Evolutionary conservation across 2,329 filamentous ascomycete genomes (phyloP).

Genomic region (Xylaria sp.): DNA sequence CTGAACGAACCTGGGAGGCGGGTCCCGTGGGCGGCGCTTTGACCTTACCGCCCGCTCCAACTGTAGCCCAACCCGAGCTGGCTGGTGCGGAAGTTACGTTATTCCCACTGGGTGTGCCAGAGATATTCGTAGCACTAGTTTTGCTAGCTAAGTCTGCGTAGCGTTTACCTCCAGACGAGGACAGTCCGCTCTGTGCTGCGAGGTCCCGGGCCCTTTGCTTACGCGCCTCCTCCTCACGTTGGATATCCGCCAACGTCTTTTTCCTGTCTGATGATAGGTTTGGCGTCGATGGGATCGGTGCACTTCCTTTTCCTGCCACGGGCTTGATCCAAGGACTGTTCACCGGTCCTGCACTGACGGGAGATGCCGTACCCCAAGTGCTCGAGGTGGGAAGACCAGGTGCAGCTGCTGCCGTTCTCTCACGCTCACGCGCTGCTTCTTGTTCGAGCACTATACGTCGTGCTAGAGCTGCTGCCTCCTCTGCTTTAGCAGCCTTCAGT

Average conservation of each 20-base stretch:
- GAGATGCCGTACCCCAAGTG: constrained; percentile 87
- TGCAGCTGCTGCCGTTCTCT: constrained; percentile 68
- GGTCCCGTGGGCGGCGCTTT: constrained; percentile 78
- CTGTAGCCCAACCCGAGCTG: constrained; percentile 86
- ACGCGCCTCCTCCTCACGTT: constrained; percentile 91
- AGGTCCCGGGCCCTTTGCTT: constrained; percentile 77
- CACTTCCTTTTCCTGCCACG: constrained; percentile 56
- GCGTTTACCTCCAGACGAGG: constrained; percentile 75
- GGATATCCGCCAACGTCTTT: constrained; percentile 95
- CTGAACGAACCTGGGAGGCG: constrained; percentile 59
- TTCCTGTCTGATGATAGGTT: constrained; percentile 62
- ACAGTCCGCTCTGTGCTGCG: constrained; percentile 59
- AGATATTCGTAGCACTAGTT: constrained; percentile 52
- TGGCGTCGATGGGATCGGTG: constrained; percentile 47
- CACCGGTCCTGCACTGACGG: constrained; percentile 65
- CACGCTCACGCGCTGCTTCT: constrained; percentile 73
- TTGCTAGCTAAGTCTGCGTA: constrained; percentile 96
- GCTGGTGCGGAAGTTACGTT: constrained; percentile 55
- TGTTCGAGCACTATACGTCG: constrained; percentile 83
- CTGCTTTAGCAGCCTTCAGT: constrained; percentile 87
- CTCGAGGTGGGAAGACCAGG: constrained; percentile 87
- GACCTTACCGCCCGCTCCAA: constrained; percentile 91
- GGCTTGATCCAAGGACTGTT: constrained; percentile 76
- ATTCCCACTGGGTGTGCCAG: constrained; percentile 54
- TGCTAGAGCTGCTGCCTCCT: constrained; percentile 80